These are phyloP conservation scores for Flaveria trinervia DNA, from an alignment of 129 eudicot genomes.

Conservation along the genomic window DNA sequence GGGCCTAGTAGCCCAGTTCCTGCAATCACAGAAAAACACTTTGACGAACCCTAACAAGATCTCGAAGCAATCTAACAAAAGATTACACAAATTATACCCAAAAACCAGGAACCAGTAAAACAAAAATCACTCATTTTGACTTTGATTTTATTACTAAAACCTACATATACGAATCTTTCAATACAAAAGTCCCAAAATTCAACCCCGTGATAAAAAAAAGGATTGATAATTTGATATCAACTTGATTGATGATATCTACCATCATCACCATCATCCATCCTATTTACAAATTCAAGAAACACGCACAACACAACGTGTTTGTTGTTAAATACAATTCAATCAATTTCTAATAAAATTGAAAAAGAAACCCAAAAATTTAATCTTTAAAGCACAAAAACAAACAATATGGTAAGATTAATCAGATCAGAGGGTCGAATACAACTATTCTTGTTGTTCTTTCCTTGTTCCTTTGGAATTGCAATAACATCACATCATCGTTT, in stretches of 20 bases:
- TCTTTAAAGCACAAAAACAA: constrained; percentile 26
- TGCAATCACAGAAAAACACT: not conserved
- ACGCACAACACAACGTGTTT: constrained; percentile 30
- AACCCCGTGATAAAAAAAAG: not conserved
- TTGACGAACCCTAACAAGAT: not conserved
- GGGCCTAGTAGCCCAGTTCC: constrained; percentile 6
- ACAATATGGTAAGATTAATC: constrained; percentile 53
- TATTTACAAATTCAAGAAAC: constrained; percentile 39
- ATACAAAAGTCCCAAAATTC: not conserved
- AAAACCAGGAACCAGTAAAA: constrained; percentile 11
- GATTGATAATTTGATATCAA: too few relatives aligned
- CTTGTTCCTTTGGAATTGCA: constrained; percentile 41
- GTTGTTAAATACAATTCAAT: constrained; percentile 24
- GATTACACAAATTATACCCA: constrained; percentile 7
- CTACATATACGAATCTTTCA: not conserved
- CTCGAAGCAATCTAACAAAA: constrained; percentile 6
- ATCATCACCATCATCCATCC: constrained; percentile 19
- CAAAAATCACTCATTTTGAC: not conserved
- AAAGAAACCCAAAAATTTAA: constrained; percentile 15
- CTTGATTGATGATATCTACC: not conserved
- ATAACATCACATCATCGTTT: not conserved
- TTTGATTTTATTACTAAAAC: too few relatives aligned
- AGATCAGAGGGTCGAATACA: constrained; percentile 40
- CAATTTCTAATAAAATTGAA: constrained; percentile 15
- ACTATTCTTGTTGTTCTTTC: constrained; percentile 54